These are phyloP conservation scores for Globisporangium sylvaticum DNA, from an alignment of 352 stramenopile genomes.

Conservation along the genomic window DNA sequence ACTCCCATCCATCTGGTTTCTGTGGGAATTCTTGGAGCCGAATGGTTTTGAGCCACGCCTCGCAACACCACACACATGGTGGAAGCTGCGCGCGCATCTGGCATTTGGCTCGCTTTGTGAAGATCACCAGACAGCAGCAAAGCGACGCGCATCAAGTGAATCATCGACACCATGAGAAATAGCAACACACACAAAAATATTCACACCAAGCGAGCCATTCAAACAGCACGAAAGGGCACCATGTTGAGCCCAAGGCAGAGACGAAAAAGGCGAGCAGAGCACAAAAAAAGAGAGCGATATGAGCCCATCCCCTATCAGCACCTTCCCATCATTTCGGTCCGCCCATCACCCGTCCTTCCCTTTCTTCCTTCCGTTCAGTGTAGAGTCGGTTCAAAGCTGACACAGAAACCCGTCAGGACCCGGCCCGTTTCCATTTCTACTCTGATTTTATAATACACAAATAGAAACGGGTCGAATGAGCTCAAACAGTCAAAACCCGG, in stretches of 20 bases:
- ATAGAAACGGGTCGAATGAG: neutral
- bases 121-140: neutral
- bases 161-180: neutral
- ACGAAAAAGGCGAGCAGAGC: neutral
- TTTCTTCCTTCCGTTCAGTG: constrained; percentile 5
- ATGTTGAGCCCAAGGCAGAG: neutral
- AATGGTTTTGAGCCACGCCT: neutral
- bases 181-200: neutral
- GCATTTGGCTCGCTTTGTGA: neutral
- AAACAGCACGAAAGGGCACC: neutral
- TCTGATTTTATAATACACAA: neutral
- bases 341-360: constrained; percentile 3
- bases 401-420: neutral
- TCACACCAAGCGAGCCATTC: neutral
- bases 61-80: too few species aligned
- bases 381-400: constrained; percentile 9
- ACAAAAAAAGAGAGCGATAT: neutral
- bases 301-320: neutral
- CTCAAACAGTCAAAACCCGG: neutral
- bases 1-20: neutral
- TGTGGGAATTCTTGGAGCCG: neutral
- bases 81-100: neutral
- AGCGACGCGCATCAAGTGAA: neutral
- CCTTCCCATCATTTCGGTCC: constrained; percentile 3
- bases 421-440: neutral